Evolutionary conservation across 352 stramenopile genomes (phyloP).

Genomic region (Globisporangium cederbergense): DNA sequence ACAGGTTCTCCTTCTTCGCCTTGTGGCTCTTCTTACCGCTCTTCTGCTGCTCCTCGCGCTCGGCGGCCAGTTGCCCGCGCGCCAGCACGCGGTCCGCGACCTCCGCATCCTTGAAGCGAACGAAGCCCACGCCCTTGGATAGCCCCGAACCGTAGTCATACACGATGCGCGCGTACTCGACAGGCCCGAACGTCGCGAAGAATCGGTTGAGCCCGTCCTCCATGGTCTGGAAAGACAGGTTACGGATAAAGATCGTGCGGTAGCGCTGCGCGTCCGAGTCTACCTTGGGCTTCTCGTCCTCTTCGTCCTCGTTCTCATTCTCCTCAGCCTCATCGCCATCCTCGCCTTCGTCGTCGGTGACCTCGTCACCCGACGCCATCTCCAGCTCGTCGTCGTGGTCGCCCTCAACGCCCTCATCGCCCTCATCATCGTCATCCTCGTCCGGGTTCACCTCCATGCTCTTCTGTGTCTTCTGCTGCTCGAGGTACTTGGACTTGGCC

Average conservation of each 20-base stretch:
- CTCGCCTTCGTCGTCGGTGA: conserved; percentile 27
- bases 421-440: conserved; percentile 36
- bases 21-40: conserved; percentile 49
- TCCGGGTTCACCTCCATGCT: conserved; percentile 21
- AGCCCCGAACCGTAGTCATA: conserved; percentile 75
- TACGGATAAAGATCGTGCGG: conserved; percentile 84
- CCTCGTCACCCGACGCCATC: conserved; percentile 45
- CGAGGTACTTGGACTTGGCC: conserved; percentile 73
- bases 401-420: conserved; percentile 39
- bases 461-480: conserved; percentile 58
- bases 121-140: conserved; percentile 83
- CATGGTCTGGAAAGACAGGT: conserved; percentile 81
- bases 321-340: conserved; percentile 23
- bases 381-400: conserved; percentile 41
- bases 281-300: conserved; percentile 29
- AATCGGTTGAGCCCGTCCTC: conserved; percentile 70
- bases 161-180: conserved; percentile 82
- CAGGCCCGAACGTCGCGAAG: conserved; percentile 64
- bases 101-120: conserved; percentile 63
- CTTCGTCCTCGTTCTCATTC: conserved; percentile 29
- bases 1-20: conserved; percentile 41
- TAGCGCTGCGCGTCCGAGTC: conserved; percentile 75
- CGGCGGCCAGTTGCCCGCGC: conserved; percentile 36
- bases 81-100: conserved; percentile 55
- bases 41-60: conserved; percentile 43